Evolutionary conservation across 2,329 filamentous ascomycete species (phyloP), one percentile per base, ranked within the genome.

Genomic region (Pestalotiopsis sp.): DNA sequence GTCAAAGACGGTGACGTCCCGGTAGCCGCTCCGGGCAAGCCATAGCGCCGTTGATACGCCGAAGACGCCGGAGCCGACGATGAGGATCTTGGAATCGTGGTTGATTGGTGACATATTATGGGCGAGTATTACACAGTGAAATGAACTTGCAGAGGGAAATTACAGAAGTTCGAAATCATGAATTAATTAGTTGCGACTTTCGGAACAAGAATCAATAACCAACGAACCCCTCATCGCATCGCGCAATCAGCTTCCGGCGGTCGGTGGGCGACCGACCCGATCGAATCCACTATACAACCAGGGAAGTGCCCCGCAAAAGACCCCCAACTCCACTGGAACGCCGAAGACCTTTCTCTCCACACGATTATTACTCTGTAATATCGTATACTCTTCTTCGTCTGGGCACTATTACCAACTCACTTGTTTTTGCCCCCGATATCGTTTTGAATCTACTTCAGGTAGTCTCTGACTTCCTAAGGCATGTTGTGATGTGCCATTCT

Each of bases 391-490:
- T 36, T 7, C 1, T 36, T 36, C 31, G 31, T 36, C 31, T 7
- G 31, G 31, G 7, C 31, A 36, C 31, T 36, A 36, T 36, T 91
- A 60, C 91, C 91, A 73, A 93, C 89, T 78, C 86, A 92, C 77
- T 86, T 87, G 71, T 91, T 82, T 78, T 66, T 85, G 69, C 91
- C 87, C 36, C 87, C 89, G 14, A 91, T 80, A 76, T 88, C 90
- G 71, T 88, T 80, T 82, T 93, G 90, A 70, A 93, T 91, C 77
- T 84, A 91, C 75, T 88, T 84, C 67, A 93, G 82, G 75, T 93
- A 94, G 58, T 86, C 86, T 69, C 86, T 84, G 23, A 91, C 91
- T 75, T 90, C 83, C 75, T 82, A 80, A 5, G 92, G 91, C 57
- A 94, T 82, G 39, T 91, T 88, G 57, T 87, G 84, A 75, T 84